Base-by-base conservation (phyloP, 148 eudicot genomes). In the Cornus controversa region DNA sequence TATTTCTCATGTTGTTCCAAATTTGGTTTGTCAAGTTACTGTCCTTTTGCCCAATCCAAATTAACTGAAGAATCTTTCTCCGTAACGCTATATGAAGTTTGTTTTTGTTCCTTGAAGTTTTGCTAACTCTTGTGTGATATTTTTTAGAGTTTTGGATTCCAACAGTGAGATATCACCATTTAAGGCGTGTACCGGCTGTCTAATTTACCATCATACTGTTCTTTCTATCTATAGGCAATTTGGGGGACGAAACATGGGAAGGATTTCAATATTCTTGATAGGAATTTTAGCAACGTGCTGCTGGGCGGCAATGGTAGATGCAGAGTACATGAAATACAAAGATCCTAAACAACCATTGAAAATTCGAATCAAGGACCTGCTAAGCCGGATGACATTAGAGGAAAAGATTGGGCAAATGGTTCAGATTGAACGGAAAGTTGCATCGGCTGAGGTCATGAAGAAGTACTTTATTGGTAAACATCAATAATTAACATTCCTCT, bases 371-470 rank as follows among this genome's bases (percentile, higher is more conserved):
- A 80, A 82, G 76, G 94, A 92, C 78, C 78, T 92, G 25, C 72
- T 92, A 82, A 63, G 77, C 14, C 82, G 89, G 25, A 92, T 92
- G 97, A 92, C 85, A 0, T 80, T 91, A 10, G 88, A 81, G 45
- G 94, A 92, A 76, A 92, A 92, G 81, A 89, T 92, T 71, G 97
- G 94, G 18, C 97, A 92, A 65, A 92, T 92, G 97, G 81, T 79
- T 40, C 97, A 92, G 53, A 91, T 92, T 58, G 97, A 92, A 66
- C 80, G 91, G 53, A 66, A 83, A 20, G 91, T 86, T 13, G 97
- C 94, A 37, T 82, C 94, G 0, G 69, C 80, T n/a, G 80, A 87
- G 42, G 90, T 89, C 72, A 82, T 92, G 90, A 89, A 77, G 28
- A 81, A 92, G 50, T 89, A 86, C 83, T 87, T 47, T 78, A 86